Conservation (phyloP, 208 protist species). For the Leishmania tarentolae region DNA sequence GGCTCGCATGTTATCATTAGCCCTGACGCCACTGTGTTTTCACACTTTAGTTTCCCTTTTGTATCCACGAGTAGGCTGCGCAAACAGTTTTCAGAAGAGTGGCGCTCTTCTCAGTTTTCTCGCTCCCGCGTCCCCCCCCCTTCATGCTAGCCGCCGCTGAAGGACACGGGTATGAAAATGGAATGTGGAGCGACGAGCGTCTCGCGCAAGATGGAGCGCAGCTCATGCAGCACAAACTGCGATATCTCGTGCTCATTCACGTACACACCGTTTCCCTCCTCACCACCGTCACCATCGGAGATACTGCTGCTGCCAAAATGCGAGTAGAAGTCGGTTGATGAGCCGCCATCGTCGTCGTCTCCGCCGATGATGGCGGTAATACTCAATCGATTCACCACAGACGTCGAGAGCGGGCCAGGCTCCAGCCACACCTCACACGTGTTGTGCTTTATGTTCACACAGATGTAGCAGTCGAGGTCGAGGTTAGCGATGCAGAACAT, state of each 20-base stretch:
- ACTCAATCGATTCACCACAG: conserved; percentile 67
- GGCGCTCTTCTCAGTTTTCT: neutral
- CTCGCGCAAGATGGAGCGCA: conserved; percentile 65
- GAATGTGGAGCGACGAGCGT: conserved; percentile 77
- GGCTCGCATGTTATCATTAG: neutral
- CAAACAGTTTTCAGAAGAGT: neutral
- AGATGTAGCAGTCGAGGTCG: conserved; percentile 81
- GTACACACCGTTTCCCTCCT: conserved; percentile 40
- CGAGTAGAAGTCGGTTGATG: conserved; percentile 32
- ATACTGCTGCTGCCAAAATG: conserved; percentile 33
- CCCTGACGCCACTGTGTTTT: neutral
- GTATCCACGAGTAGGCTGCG: neutral
- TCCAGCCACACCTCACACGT: conserved; percentile 74
- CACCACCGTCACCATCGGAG: conserved; percentile 25
- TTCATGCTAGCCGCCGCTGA: neutral
- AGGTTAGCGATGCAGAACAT: conserved; percentile 58
- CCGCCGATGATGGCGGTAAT: conserved; percentile 63
- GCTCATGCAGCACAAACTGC: conserved; percentile 71
- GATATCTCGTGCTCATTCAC: conserved; percentile 73
- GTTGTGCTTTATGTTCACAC: conserved; percentile 63
- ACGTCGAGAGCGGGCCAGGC: conserved; percentile 63
- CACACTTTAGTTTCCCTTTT: neutral
- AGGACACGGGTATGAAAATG: conserved; percentile 54
- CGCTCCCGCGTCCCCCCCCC: too few relatives aligned
- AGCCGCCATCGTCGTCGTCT: conserved; percentile 24